Evolutionary conservation across 2,329 filamentous ascomycete species (phyloP).

Genomic region (Lachnum nothofagi): DNA sequence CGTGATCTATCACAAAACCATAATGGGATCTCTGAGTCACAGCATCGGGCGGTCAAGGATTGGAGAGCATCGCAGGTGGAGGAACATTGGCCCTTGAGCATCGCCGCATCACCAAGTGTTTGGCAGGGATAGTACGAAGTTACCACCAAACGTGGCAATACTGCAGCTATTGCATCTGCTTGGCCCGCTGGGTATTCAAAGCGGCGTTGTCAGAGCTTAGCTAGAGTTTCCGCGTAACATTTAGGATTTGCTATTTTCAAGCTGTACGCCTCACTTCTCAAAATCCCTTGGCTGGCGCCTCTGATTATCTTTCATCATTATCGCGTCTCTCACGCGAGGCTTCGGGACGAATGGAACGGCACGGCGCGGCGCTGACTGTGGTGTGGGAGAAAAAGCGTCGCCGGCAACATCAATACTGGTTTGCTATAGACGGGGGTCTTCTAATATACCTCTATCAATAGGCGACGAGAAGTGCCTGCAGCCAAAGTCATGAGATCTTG

Average conservation of each 20-base stretch:
- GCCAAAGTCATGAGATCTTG: not conserved
- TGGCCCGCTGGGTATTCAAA: not conserved
- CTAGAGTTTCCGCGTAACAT: not conserved
- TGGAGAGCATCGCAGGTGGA: not conserved
- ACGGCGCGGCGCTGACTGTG: conserved; percentile 1
- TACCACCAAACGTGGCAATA: not conserved
- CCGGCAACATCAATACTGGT: not conserved
- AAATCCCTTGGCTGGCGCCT: conserved; percentile 4
- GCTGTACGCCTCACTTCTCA: conserved; percentile 9
- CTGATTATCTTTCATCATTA: not conserved
- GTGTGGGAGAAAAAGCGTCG: not conserved
- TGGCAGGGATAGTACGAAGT: conserved; percentile 1
- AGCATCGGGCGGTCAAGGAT: conserved; percentile 6
- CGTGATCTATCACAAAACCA: conserved; percentile 6
- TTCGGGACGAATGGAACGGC: conserved; percentile 3
- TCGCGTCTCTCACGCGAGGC: not conserved
- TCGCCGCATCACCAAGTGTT: too few relatives aligned
- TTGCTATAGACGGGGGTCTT: not conserved
- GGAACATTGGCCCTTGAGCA: not conserved
- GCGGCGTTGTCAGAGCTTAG: not conserved
- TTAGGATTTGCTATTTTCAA: not conserved
- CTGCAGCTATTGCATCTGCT: not conserved
- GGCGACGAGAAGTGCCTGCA: not conserved
- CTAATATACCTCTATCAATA: not conserved
- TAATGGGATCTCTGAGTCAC: conserved; percentile 18